Percentiles rank a stretch among this genome's conserved stretches.
Evolutionary conservation across 495 filamentous ascomycete species (phyloP).

Genomic region (Lophium mytilinum): DNA sequence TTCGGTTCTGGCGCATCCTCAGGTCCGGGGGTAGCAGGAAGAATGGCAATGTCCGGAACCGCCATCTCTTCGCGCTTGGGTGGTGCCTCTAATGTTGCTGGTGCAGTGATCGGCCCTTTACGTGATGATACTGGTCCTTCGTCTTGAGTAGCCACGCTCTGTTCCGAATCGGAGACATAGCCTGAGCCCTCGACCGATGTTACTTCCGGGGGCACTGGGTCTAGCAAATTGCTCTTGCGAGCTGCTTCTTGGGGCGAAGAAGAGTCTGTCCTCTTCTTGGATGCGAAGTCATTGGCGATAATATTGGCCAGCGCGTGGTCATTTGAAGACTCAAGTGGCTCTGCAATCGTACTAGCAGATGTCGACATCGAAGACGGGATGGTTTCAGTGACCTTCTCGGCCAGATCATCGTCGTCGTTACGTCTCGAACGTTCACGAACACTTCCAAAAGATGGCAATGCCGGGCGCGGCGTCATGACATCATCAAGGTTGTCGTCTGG

Average conservation of each 20-base stretch:
- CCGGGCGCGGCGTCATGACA: slow-evolving; percentile 64
- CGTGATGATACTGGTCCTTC: neutral
- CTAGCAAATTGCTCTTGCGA: slow-evolving; percentile 27
- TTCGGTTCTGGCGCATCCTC: slow-evolving; percentile 11
- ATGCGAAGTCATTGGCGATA: slow-evolving; percentile 44
- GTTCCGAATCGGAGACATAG: slow-evolving; percentile 43
- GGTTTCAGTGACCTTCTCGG: slow-evolving; percentile 37
- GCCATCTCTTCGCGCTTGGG: neutral
- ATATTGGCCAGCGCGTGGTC: slow-evolving; percentile 58
- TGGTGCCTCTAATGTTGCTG: neutral
- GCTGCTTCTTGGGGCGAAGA: slow-evolving; percentile 16
- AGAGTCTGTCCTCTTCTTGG: slow-evolving; percentile 22
- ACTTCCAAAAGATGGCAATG: slow-evolving; percentile 78
- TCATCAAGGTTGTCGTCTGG: slow-evolving; percentile 51
- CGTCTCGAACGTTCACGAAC: slow-evolving; percentile 44
- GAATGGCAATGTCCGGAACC: neutral
- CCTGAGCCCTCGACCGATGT: slow-evolving; percentile 54
- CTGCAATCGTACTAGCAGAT: slow-evolving; percentile 19
- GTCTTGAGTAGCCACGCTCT: slow-evolving; percentile 3
- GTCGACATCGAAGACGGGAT: slow-evolving; percentile 26
- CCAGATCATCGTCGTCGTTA: slow-evolving; percentile 22
- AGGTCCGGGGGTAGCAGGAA: neutral
- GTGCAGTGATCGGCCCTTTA: neutral
- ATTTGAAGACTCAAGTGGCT: slow-evolving; percentile 42
- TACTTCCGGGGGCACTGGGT: slow-evolving; percentile 59